Base-by-base conservation (phyloP, 805 yeast genomes). In the Scheffersomyces amazonensis region DNA sequence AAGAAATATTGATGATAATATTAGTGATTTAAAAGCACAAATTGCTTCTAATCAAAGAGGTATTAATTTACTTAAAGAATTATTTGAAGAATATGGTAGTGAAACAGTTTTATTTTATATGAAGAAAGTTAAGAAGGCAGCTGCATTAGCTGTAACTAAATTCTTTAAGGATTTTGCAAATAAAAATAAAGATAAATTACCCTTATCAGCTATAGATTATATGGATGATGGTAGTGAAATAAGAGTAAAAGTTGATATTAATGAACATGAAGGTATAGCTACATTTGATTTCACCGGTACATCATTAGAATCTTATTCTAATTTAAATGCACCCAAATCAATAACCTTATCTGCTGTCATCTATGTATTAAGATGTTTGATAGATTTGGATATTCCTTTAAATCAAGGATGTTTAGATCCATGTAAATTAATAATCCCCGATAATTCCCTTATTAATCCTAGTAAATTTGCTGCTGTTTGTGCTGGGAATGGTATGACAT, bases 361-460 rank as follows among this genome's bases (percentile, higher is more conserved):
- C 30, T 91, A 91, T 60, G 89, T 91, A 42, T 64, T 91, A 51
- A 68, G 99, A 44, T 83, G 95, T 40, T 68, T 91, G 54, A 90
- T 91, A 22, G 80, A 84, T 44, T 87, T 82, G 44, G 89, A 86
- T 46, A 89, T 91, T 40, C 99, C 99, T 0, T 70, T 91, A 54
- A 91, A 91, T 57, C 95, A 89, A 56, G 98, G 99, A 8, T 91
- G 96, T 58, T 69, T 91, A 47, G 68, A 75, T 35, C 96, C 97
- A 1, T 77, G 91, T 36, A 66, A 78, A 7, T 79, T 90, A 19
- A 64, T 62, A 2, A 60, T 67, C 1, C 53, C 69, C 31, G 56
- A 53, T 24, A 59, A 62, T 2, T 58, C 69, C 2, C 52, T 69
- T 3, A 65, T 91, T 10, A 75, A 83, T 18, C 97, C 98, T 1